Evolutionary conservation across 1,284 basidiomycete species (phyloP), one percentile per base, ranked within the genome.

Genomic region (Ganoderma lucidum): DNA sequence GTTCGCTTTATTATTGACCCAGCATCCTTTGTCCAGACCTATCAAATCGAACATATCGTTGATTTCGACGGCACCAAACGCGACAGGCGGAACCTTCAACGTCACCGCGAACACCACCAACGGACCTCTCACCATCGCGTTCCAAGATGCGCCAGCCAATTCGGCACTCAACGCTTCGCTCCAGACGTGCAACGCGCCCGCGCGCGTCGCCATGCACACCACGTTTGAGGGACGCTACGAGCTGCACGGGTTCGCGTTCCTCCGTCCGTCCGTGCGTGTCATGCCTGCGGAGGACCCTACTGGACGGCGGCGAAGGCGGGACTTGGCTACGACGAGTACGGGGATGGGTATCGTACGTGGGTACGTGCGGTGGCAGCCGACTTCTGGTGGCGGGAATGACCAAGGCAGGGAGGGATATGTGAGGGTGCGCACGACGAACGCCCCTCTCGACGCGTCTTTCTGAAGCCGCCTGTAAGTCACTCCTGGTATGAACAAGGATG

Each of bases 171-270:
- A 73, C 64, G 72, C 83, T 65, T 67, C 73, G 2, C 81, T 63
- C 8, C 67, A 71, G n/a, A 81, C 84, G 23, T 70, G 77, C 6
- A 72, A 81, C 19, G 78, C 76, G 6, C 76, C 71, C 0, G 77
- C 80, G 2, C 62, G 73, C 28, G 79, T 83, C 15, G 63, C 72
- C 37, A 77, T 86, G 5, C 78, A 83, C 63, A 66, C 74, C 41
- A 79, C 84, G 1, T 86, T 81, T 69, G 83, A 88, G 68, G 87
- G 85, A 9, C 68, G 66, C 1, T 86, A 85, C 74, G 71, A 72
- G 19, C 71, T 81, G 63, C 58, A 73, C 53, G 79, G 80, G 41
- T 68, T 69, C 15, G 73, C 77, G 4, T 63, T 78, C 30, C 45
- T 76, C 51, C 55, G 23, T 41, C 64, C 30, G 58, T 41, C 59